phyloP scores from a whole-genome alignment of 768 basidiomycete genomes.

The Albatrellus ellisii region DNA sequence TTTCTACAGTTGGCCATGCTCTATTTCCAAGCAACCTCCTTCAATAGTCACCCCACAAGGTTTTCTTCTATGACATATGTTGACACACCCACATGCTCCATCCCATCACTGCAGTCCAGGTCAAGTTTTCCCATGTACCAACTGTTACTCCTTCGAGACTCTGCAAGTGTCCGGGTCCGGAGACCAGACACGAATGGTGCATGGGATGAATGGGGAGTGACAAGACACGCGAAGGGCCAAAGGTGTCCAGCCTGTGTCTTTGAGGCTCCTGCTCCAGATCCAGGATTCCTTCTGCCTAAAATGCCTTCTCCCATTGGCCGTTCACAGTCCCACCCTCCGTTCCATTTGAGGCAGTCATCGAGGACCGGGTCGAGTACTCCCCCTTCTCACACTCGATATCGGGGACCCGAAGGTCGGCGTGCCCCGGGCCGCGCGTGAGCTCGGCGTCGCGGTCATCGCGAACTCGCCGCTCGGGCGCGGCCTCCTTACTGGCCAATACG shows the following conservation, averaged over 20 bases:
- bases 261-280: too few relatives aligned
- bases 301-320: constrained; percentile 23
- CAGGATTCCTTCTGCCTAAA: constrained; percentile 32
- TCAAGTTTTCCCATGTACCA: constrained; percentile 26
- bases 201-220: constrained; percentile 22
- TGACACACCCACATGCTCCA: constrained; percentile 24
- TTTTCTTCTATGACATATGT: too few relatives aligned
- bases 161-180: too few relatives aligned
- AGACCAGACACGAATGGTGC: too few relatives aligned
- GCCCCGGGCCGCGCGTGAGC: constrained; percentile 19
- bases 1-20: too few relatives aligned
- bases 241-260: constrained; percentile 27
- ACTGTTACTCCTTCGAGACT: too few relatives aligned
- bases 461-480: constrained; percentile 24
- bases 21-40: too few relatives aligned
- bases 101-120: constrained; percentile 24
- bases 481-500: constrained; percentile 19
- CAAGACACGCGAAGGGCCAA: constrained; percentile 22
- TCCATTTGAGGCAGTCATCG: constrained; percentile 30
- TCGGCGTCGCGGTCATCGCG: constrained; percentile 23
- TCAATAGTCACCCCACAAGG: too few relatives aligned
- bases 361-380: constrained; percentile 21
- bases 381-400: constrained; percentile 25
- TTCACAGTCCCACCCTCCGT: constrained; percentile 27
- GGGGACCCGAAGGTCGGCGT: constrained; percentile 16